Evolutionary conservation across 768 basidiomycete species (phyloP).

Genomic region (Boletus edulis): DNA sequence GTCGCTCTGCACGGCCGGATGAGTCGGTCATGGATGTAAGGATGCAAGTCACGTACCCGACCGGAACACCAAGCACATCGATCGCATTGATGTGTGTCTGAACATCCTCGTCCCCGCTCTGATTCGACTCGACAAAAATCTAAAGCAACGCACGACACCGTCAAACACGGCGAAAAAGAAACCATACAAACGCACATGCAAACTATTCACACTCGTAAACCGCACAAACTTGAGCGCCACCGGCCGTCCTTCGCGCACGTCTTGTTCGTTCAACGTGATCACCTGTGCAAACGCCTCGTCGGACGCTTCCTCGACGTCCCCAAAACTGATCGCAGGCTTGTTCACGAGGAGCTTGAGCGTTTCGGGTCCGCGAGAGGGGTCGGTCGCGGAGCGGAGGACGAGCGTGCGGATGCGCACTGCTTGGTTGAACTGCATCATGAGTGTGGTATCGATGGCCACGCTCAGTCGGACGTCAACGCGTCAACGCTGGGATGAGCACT

Average conservation of each 20-base stretch:
- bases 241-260: conserved; percentile 41
- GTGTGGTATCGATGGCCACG: no score
- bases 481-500: neutral
- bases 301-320: conserved; percentile 55
- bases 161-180: conserved; percentile 1
- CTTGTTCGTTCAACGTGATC: conserved; percentile 48
- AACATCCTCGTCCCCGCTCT: conserved; percentile 52
- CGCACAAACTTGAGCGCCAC: conserved; percentile 61
- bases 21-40: neutral
- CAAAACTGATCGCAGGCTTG: conserved; percentile 58
- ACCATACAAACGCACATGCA: conserved; percentile 45
- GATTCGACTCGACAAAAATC: conserved; percentile 71
- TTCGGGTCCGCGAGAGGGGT: conserved; percentile 49
- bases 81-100: conserved; percentile 62
- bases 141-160: conserved; percentile 21
- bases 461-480: no score
- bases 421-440: conserved; percentile 54
- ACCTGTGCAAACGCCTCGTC: conserved; percentile 56
- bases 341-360: conserved; percentile 63
- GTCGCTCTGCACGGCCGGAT: conserved; percentile 29
- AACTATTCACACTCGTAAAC: conserved; percentile 64
- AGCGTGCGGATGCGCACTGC: conserved; percentile 61
- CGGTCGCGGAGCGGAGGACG: conserved; percentile 41
- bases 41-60: conserved; percentile 44
- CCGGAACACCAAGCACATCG: conserved; percentile 59